A percentile compares a stretch with the other conserved stretches of the same genome.
Evolutionary conservation across 2,329 filamentous ascomycete genomes (phyloP).

Genomic region (Scedosporium minutisporum): DNA sequence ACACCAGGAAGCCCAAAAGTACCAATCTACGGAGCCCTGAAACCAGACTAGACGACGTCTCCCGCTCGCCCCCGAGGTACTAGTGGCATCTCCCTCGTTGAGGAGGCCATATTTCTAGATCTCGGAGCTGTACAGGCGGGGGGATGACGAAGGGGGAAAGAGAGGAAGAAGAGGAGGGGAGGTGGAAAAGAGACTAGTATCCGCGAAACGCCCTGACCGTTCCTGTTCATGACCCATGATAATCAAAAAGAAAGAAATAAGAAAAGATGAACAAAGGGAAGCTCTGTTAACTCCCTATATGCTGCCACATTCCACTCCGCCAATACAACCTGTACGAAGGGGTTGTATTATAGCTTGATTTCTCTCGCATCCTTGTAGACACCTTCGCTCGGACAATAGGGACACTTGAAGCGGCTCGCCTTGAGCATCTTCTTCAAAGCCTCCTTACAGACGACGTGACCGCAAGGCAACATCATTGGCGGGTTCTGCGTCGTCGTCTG

Average conservation of each 20-base stretch:
- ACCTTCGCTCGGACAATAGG: constrained; percentile 86
- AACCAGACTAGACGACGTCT: too few relatives aligned
- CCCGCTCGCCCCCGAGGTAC: too few relatives aligned
- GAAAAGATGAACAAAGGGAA: neutral
- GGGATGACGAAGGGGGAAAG: too few relatives aligned
- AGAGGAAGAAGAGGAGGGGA: neutral
- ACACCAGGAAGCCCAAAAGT: too few relatives aligned
- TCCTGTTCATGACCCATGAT: neutral
- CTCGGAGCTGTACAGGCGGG: too few relatives aligned
- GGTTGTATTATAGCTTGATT: constrained; percentile 47
- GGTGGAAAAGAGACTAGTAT: neutral
- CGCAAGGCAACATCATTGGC: constrained; percentile 93
- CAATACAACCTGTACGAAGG: neutral
- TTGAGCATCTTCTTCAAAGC: constrained; percentile 73
- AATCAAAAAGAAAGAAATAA: neutral
- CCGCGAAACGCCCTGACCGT: neutral
- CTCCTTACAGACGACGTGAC: constrained; percentile 85
- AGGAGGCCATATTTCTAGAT: too few relatives aligned
- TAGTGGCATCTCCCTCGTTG: too few relatives aligned
- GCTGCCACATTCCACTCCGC: too few relatives aligned
- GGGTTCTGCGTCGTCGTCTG: constrained; percentile 90
- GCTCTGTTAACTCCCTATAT: too few relatives aligned
- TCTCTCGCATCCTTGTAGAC: constrained; percentile 65
- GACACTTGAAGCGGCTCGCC: constrained; percentile 79
- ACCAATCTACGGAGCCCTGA: too few relatives aligned